Conservation (phyloP, 495 filamentous ascomycete species). For the Neurospora africana region DNA sequence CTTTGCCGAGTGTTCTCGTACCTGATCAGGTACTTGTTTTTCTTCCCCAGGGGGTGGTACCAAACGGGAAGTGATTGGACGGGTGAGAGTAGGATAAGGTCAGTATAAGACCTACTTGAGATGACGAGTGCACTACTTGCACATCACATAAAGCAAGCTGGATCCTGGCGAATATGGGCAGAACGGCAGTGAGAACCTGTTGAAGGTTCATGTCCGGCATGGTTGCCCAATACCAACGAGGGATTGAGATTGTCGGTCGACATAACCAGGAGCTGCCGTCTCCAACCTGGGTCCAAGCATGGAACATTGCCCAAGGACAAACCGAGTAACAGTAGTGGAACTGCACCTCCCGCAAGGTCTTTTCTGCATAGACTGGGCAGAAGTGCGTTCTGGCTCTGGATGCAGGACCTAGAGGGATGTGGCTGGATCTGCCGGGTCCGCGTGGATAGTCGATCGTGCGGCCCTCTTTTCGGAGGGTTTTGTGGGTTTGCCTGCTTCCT, state of each 20-base stretch:
- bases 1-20: not conserved
- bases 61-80: conserved; percentile 12
- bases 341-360: conserved; percentile 7
- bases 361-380: conserved; percentile 4
- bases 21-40: not conserved
- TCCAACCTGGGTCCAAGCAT: not conserved
- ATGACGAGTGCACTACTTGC: conserved; percentile 21
- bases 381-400: conserved; percentile 1
- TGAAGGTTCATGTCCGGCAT: not conserved
- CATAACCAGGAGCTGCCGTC: not conserved
- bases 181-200: not conserved
- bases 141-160: conserved; percentile 18
- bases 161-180: not conserved
- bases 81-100: conserved; percentile 9
- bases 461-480: conserved; percentile 13
- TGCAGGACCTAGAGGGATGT: conserved; percentile 4
- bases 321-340: conserved; percentile 1
- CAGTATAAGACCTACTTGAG: conserved; percentile 7
- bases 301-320: not conserved
- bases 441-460: not conserved
- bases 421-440: not conserved
- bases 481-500: conserved; percentile 14
- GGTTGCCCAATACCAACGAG: not conserved
- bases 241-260: conserved; percentile 13
- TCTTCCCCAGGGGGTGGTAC: not conserved